These are phyloP conservation scores for Aspergillus mulundensis DNA, from an alignment of 495 filamentous ascomycete genomes.

Conservation along the genomic window DNA sequence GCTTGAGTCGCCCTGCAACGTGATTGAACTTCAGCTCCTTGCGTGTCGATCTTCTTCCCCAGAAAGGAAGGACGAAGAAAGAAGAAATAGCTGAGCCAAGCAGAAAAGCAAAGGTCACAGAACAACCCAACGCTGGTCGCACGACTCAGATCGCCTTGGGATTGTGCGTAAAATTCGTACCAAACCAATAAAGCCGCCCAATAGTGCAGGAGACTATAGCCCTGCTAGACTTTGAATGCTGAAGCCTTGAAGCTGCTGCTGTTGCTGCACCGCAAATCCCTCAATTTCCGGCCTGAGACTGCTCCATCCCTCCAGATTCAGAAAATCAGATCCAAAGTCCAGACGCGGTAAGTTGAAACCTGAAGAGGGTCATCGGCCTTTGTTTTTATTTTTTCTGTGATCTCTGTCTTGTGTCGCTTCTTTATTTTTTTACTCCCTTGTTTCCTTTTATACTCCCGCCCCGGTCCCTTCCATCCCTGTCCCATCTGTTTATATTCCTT, in stretches of 20 bases:
- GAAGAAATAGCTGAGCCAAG: no score
- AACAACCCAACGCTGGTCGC: conserved; percentile 15
- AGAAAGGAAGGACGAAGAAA: conserved; percentile 11
- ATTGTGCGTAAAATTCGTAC: conserved; percentile 16
- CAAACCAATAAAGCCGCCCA: conserved; percentile 8
- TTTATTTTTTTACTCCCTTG: conserved; percentile 3
- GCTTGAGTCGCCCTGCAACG: not conserved
- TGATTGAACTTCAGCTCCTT: conserved; percentile 12
- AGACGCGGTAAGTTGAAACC: conserved; percentile 1
- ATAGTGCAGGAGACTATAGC: conserved; percentile 9
- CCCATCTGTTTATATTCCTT: not conserved
- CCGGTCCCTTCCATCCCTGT: not conserved
- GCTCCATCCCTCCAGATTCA: not conserved
- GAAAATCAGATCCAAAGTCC: not conserved
- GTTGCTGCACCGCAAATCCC: conserved; percentile 10
- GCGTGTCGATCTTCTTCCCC: conserved; percentile 23
- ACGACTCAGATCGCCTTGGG: conserved; percentile 15
- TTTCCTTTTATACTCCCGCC: conserved; percentile 1
- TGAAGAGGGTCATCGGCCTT: conserved; percentile 2
- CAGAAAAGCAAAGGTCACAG: not conserved
- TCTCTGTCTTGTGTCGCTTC: not conserved
- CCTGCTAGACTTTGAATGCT: not conserved
- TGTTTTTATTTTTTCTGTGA: conserved; percentile 3
- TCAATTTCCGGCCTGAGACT: conserved; percentile 4
- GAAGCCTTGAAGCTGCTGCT: not conserved